phyloP scores from a whole-genome alignment of 1,284 basidiomycete genomes.

The Rhodotorula sp. region DNA sequence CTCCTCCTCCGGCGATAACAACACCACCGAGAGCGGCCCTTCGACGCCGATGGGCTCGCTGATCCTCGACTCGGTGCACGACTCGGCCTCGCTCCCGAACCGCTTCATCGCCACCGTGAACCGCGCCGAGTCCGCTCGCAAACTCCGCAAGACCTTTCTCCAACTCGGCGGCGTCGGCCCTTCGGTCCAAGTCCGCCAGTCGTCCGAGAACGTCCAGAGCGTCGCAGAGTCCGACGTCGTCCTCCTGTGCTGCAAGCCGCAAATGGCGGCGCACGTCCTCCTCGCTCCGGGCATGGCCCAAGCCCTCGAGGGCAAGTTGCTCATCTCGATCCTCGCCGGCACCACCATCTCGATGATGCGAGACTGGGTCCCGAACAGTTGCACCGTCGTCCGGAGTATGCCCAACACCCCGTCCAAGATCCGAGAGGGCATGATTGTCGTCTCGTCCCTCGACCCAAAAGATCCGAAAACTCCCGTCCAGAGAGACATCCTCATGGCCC shows the following conservation, averaged over 20 bases:
- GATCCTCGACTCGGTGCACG: slow-evolving; percentile 19
- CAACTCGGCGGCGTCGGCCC: slow-evolving; percentile 55
- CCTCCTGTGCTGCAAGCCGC: slow-evolving; percentile 90
- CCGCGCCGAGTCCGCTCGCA: slow-evolving; percentile 70
- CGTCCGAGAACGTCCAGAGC: slow-evolving; percentile 67
- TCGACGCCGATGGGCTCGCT: slow-evolving; percentile 13
- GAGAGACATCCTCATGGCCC: slow-evolving; percentile 76
- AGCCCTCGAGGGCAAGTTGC: slow-evolving; percentile 81
- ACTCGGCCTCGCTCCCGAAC: slow-evolving; percentile 19
- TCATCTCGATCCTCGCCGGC: slow-evolving; percentile 95
- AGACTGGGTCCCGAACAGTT: slow-evolving; percentile 69
- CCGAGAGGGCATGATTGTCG: slow-evolving; percentile 93
- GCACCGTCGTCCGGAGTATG: slow-evolving; percentile 92
- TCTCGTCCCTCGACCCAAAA: slow-evolving; percentile 64
- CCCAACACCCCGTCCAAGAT: slow-evolving; percentile 90
- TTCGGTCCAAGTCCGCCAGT: slow-evolving; percentile 52
- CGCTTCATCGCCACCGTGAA: slow-evolving; percentile 89
- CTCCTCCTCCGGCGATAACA: slow-evolving; percentile 14
- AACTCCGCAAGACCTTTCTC: slow-evolving; percentile 65
- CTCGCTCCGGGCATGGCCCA: slow-evolving; percentile 75
- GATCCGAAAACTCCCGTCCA: slow-evolving; percentile 58
- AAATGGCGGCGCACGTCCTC: slow-evolving; percentile 76
- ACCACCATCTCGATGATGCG: slow-evolving; percentile 81
- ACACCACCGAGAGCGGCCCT: slow-evolving; percentile 45
- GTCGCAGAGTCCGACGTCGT: slow-evolving; percentile 77